phyloP scores from a whole-genome alignment of 2,329 filamentous ascomycete species.

The Pestalotiopsis sp. region DNA sequence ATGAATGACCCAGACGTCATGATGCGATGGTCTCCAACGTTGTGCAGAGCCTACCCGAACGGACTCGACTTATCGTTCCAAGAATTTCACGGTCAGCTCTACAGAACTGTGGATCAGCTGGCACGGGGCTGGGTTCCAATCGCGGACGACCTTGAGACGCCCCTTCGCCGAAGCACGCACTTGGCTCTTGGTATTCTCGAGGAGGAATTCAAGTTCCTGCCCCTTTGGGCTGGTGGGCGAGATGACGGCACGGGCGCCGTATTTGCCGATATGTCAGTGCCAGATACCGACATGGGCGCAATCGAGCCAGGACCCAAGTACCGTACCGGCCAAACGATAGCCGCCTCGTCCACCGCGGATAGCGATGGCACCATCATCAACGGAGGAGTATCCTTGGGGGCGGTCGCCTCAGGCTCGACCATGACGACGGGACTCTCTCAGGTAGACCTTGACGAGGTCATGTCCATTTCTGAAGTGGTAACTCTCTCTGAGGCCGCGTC shows the following conservation, averaged over 20 bases:
- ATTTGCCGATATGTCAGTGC: conserved; percentile 36
- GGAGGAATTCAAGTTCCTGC: conserved; percentile 62
- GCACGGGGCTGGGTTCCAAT: conserved; percentile 22
- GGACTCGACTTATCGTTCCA: background rate
- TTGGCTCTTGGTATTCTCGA: conserved; percentile 53
- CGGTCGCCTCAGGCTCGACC: background rate
- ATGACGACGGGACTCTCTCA: background rate
- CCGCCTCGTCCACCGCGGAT: background rate
- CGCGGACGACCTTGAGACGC: conserved; percentile 30
- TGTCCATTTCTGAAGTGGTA: background rate
- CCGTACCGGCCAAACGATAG: conserved; percentile 23
- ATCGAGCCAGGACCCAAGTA: conserved; percentile 32
- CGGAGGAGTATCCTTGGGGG: background rate
- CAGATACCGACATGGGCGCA: conserved; percentile 27
- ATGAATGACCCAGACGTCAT: too few relatives aligned
- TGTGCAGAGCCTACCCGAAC: background rate
- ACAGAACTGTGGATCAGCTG: conserved; percentile 15
- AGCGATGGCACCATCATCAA: background rate
- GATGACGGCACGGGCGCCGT: conserved; percentile 52
- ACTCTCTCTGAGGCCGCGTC: background rate
- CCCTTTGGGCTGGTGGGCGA: conserved; percentile 63
- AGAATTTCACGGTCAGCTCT: conserved; percentile 14
- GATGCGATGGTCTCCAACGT: background rate
- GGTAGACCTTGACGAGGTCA: background rate
- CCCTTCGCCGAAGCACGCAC: conserved; percentile 39